Conservation (phyloP, 441 rosid genomes). For the Pelargonium myrrhifolium region DNA sequence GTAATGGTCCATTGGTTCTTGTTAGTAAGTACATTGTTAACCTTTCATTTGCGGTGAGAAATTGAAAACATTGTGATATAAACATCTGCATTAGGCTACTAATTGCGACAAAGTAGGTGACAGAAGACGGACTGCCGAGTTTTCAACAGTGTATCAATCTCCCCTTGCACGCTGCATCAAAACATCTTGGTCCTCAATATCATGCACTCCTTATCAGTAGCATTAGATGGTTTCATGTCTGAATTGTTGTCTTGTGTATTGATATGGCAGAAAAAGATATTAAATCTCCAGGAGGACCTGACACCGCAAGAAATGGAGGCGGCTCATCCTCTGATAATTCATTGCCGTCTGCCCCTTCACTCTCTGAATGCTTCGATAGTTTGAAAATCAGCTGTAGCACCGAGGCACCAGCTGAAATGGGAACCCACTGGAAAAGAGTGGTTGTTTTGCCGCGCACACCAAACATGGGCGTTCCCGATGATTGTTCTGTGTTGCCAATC, state of each 20-base stretch:
- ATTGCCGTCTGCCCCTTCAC: constrained; percentile 11
- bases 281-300: constrained; percentile 18
- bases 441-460: constrained; percentile 23
- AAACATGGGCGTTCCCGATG: constrained; percentile 24
- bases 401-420: constrained; percentile 12
- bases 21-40: too few relatives aligned
- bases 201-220: not conserved
- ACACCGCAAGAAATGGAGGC: not conserved
- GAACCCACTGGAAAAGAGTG: constrained; percentile 16
- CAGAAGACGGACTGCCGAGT: not conserved
- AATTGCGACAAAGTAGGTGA: too few relatives aligned
- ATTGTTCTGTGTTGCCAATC: constrained; percentile 18
- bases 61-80: too few relatives aligned
- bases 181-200: not conserved
- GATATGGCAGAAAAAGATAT: constrained; percentile 10
- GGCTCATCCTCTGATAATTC: not conserved
- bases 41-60: too few relatives aligned
- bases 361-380: constrained; percentile 5
- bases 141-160: not conserved
- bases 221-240: not conserved
- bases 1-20: too few relatives aligned
- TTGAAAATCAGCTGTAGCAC: not conserved
- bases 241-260: constrained; percentile 8
- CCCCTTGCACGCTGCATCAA: not conserved
- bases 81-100: too few relatives aligned